These are phyloP conservation scores for Emericellopsis terricola DNA, from an alignment of 495 filamentous ascomycete genomes.

Conservation along the genomic window DNA sequence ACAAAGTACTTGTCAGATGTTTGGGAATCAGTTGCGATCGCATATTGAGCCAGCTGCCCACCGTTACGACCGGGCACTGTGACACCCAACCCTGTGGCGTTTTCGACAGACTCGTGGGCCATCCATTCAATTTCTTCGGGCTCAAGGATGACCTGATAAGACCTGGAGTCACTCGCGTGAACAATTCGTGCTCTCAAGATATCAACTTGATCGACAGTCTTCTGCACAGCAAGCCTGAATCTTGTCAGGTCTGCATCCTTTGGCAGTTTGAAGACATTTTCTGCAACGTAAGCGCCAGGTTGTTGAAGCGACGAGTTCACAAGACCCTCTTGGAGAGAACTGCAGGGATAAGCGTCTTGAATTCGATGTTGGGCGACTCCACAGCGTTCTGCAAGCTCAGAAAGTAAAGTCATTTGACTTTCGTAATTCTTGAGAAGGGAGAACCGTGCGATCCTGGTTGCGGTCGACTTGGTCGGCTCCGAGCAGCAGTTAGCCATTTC, in stretches of 20 bases:
- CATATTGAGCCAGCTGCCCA: too few species aligned
- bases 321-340: background rate
- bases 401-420: too few species aligned
- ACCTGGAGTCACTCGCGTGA: background rate
- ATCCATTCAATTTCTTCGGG: too few species aligned
- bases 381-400: background rate
- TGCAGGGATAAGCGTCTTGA: background rate
- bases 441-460: background rate
- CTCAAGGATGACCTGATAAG: too few species aligned
- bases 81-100: too few species aligned
- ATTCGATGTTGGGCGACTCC: background rate
- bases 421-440: background rate
- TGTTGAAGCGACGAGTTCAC: background rate
- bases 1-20: background rate
- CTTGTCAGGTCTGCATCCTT: background rate
- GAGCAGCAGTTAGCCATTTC: background rate
- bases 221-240: background rate
- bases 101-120: too few species aligned
- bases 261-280: background rate
- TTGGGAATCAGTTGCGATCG: too few species aligned
- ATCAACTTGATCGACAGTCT: background rate
- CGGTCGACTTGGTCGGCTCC: background rate
- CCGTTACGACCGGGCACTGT: too few species aligned
- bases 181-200: background rate
- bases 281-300: background rate